These are phyloP conservation scores for Pseudopithomyces chartarum DNA, from an alignment of 2,329 filamentous ascomycete species.

Conservation along the genomic window DNA sequence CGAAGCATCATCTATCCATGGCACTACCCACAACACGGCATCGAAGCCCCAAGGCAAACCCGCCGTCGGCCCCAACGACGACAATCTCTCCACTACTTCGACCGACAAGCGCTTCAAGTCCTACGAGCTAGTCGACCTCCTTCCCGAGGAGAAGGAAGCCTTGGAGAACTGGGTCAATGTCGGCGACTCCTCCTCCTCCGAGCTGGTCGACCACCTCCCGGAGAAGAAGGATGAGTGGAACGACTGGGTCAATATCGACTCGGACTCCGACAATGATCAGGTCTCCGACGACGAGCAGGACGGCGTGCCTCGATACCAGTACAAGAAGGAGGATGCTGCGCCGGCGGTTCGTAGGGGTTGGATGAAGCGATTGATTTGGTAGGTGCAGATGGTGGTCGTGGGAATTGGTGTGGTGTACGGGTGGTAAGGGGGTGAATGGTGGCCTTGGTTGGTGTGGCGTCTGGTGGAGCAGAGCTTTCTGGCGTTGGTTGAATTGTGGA, in stretches of 20 bases:
- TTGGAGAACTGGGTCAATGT: not conserved
- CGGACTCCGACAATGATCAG: not conserved
- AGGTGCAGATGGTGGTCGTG: too few species aligned
- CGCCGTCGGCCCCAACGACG: too few species aligned
- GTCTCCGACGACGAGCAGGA: not conserved
- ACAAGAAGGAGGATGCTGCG: not conserved
- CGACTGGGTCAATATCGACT: not conserved
- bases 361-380: too few species aligned
- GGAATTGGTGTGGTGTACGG: too few species aligned
- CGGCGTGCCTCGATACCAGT: not conserved
- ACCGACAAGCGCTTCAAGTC: too few species aligned
- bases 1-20: too few species aligned
- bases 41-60: too few species aligned
- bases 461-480: not conserved
- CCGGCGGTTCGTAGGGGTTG: not conserved
- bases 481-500: too few species aligned
- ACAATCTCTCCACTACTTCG: too few species aligned
- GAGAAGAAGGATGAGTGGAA: not conserved
- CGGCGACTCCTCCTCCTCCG: not conserved
- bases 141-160: not conserved
- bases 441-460: not conserved
- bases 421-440: not conserved
- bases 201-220: not conserved
- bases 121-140: too few species aligned
- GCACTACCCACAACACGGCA: too few species aligned